Evolutionary conservation across 2,329 filamentous ascomycete genomes (phyloP), one percentile per base, ranked within the genome.

Genomic region (Raffaelea arxii): DNA sequence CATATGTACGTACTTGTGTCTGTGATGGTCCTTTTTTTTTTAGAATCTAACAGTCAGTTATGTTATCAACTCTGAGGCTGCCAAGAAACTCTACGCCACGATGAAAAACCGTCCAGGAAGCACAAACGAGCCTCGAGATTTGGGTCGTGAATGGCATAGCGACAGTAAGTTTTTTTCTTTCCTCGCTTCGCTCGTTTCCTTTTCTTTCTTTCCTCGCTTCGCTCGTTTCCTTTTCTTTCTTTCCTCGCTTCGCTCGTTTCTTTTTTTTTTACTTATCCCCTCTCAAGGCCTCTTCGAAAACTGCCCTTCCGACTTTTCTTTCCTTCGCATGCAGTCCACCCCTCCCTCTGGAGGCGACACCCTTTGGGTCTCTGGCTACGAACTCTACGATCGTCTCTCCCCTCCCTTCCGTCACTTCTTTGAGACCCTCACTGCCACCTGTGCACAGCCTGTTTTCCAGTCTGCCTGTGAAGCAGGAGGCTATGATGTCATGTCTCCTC

Each of bases 371-470:
- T 67, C 64, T 1, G 65, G 65, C 2, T 70, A 69, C 44, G 66
- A 67, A 50, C 50, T 66, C 56, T 75, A 72, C 50, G 74, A 77
- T 52, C 66, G 72, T 6, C 59, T 77, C 32, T 71, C 68, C 3
- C 59, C 62, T 4, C 61, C 70, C 0, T 71, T 69, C 52, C 67
- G 69, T 49, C 59, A 61, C 10, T 71, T 73, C 51, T 58, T 74
- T 21, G 71, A 75, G 44, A 58, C 59, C 0, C 54, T 75, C 11
- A 74, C 70, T 0, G 71, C 65, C 6, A 66, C 51, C 38, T 68
- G 65, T 49, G 60, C 64, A 1, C 63, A 66, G 45, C 64, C 65
- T 6, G 64, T 63, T 37, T 61, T 63, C 54, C 58, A 60, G 41
- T 61, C 58, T 1, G 60, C 60, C 3, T 64, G 64, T 30, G 61